A percentile compares a stretch with the other conserved stretches of the same genome.
These are phyloP conservation scores for Epichloe typhina DNA, from an alignment of 2,329 filamentous ascomycete species.

Conservation along the genomic window DNA sequence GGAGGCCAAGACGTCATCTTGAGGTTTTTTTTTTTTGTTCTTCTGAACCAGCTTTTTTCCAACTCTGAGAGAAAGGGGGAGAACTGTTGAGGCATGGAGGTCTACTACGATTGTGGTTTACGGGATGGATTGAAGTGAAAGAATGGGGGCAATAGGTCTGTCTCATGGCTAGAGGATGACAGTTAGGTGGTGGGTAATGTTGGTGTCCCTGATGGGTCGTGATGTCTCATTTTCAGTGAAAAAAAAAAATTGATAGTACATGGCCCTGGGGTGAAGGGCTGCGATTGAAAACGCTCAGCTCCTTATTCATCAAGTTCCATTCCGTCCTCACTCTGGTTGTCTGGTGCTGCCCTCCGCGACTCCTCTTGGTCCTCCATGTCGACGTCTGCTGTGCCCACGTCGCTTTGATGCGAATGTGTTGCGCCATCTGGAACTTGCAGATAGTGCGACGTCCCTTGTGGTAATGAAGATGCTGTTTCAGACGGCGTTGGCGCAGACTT, in stretches of 20 bases:
- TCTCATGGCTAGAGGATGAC: too few relatives aligned
- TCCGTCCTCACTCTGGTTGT: constrained; percentile 26
- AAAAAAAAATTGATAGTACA: background rate
- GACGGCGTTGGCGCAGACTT: constrained; percentile 2
- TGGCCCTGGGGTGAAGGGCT: background rate
- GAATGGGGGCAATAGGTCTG: background rate
- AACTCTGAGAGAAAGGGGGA: background rate
- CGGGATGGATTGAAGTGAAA: background rate
- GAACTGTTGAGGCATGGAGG: background rate
- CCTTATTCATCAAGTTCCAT: constrained; percentile 49
- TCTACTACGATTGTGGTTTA: background rate
- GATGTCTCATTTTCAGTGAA: background rate
- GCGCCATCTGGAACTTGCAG: constrained; percentile 6
- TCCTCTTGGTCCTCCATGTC: constrained; percentile 40
- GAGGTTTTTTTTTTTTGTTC: background rate
- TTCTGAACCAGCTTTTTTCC: too few relatives aligned
- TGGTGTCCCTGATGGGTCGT: background rate
- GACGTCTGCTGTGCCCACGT: constrained; percentile 35
- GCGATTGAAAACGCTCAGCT: background rate
- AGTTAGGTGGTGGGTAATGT: background rate
- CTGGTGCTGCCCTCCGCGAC: constrained; percentile 12
- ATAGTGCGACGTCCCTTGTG: constrained; percentile 3
- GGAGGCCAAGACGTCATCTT: constrained; percentile 28
- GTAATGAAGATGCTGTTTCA: background rate
- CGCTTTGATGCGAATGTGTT: constrained; percentile 13